Evolutionary conservation across 2,329 filamentous ascomycete genomes (phyloP), one percentile per base, ranked within the genome.

Genomic region (Xylariaceae sp.): DNA sequence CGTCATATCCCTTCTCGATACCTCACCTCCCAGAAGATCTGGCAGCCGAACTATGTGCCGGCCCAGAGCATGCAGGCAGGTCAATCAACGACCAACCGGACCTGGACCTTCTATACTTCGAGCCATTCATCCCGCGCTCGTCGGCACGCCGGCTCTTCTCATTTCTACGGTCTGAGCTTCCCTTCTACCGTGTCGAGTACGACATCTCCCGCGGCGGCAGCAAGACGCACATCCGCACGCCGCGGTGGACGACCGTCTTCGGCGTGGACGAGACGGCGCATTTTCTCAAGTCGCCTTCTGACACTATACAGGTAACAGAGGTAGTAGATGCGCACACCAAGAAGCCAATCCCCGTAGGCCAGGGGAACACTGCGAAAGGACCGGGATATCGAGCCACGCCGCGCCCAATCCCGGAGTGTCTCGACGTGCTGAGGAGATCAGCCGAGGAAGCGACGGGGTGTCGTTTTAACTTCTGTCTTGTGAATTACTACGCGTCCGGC

Each of bases 401-500:
- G 0, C 76, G 86, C 0, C 87, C 86, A 1, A 77, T 91, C 1
- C 87, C 87, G 0, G 67, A 76, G 44, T 89, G 85, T 55, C 74
- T 92, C 0, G 78, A 87, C 32, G 64, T 73, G 5, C 72, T 92
- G 6, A 77, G 82, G 8, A 67, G 64, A 25, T 72, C 80, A 8
- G 81, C 85, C 1, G 85, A 92, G 64, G 72, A 74, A 4, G 77
- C 79, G 0, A 87, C 84, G 1, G 75, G 74, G n/a, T 78, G 79
- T 57, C 74, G 60, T 1, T 92, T 85, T 67, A 92, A 92, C 61
- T 88, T 91, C 61, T 86, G 83, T 48, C 74, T 92, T 1, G 85
- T 92, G 4, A 92, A 92, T 59, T 92, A 92, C 67, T 92, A 92
- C 60, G 83, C 83, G n/a, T 79, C 77, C 3, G 86, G 87, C 0